Evolutionary conservation across 306 rosid genomes (phyloP).

Genomic region (Spatholobus suberectus): DNA sequence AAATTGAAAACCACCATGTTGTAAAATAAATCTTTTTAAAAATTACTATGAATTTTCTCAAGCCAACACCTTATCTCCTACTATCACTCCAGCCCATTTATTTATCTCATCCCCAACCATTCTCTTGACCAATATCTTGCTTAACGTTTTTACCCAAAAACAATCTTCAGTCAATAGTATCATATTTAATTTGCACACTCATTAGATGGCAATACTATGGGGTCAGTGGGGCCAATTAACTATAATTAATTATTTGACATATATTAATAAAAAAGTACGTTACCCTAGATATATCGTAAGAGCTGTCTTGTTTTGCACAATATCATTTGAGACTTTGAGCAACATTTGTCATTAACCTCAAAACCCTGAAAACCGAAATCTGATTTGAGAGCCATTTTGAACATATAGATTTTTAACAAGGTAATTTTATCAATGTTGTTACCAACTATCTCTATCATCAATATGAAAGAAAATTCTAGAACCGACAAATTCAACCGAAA

Average conservation of each 20-base stretch:
- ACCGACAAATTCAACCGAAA: too few relatives aligned
- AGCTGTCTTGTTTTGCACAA: background rate
- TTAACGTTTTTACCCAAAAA: background rate
- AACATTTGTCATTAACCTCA: background rate
- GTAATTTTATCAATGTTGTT: too few relatives aligned
- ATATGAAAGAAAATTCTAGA: too few relatives aligned
- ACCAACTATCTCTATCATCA: too few relatives aligned
- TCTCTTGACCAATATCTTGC: background rate
- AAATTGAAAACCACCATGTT: background rate
- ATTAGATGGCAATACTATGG: too few relatives aligned
- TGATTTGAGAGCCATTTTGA: conserved; percentile 9
- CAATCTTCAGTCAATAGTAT: background rate
- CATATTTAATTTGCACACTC: too few relatives aligned
- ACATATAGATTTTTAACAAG: background rate
- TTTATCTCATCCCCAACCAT: conserved; percentile 22
- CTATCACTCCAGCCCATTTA: background rate
- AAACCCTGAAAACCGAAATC: background rate
- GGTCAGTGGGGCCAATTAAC: too few relatives aligned
- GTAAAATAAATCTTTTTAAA: background rate
- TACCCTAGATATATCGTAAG: background rate
- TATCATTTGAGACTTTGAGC: background rate
- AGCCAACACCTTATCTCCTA: background rate
- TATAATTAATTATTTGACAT: background rate
- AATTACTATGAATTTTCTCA: background rate
- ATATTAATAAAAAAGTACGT: background rate